A percentile compares a stretch with the other conserved stretches of the same genome.
Evolutionary conservation across 192 early-diverging fungal genomes (phyloP).

Genomic region (Coemansia sp.): DNA sequence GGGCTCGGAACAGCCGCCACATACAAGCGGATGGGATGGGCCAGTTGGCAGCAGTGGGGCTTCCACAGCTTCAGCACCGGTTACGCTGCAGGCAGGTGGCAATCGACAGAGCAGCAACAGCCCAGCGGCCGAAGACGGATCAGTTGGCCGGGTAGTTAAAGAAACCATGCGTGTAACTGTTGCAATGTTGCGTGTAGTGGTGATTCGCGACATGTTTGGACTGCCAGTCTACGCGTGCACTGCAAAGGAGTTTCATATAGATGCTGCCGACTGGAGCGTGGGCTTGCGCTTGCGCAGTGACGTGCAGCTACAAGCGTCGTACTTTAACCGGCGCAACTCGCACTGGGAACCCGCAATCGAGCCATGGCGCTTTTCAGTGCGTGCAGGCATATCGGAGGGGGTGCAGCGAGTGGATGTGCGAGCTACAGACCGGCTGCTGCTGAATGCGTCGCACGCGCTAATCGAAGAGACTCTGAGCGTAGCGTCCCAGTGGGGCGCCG

Average conservation of each 20-base stretch:
- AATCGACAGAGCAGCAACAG: slow-evolving; percentile 1
- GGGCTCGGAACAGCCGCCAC: neutral
- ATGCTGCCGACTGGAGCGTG: slow-evolving; percentile 82
- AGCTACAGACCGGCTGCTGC: slow-evolving; percentile 70
- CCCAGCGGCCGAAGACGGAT: neutral
- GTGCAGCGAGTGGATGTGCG: slow-evolving; percentile 61
- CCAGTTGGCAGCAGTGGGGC: slow-evolving; percentile 6
- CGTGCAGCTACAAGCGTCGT: slow-evolving; percentile 76
- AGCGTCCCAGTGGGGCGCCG: slow-evolving; percentile 55
- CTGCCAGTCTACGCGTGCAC: slow-evolving; percentile 86
- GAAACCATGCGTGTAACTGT: slow-evolving; percentile 48
- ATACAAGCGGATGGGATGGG: neutral
- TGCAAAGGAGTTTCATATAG: slow-evolving; percentile 74
- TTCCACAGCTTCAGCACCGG: slow-evolving; percentile 14
- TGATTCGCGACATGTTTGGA: slow-evolving; percentile 94
- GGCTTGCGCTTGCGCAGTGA: slow-evolving; percentile 63
- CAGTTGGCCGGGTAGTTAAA: slow-evolving; percentile 29
- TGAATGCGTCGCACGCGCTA: slow-evolving; percentile 85
- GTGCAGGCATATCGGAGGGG: slow-evolving; percentile 25
- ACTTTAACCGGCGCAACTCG: slow-evolving; percentile 95
- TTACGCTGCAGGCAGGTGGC: slow-evolving; percentile 3
- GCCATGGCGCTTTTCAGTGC: slow-evolving; percentile 74
- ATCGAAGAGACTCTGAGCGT: slow-evolving; percentile 66
- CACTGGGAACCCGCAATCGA: slow-evolving; percentile 98
- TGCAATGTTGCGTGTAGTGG: slow-evolving; percentile 57